Evolutionary conservation across 768 basidiomycete species (phyloP).

Genomic region (Hysterangium stoloniferum): DNA sequence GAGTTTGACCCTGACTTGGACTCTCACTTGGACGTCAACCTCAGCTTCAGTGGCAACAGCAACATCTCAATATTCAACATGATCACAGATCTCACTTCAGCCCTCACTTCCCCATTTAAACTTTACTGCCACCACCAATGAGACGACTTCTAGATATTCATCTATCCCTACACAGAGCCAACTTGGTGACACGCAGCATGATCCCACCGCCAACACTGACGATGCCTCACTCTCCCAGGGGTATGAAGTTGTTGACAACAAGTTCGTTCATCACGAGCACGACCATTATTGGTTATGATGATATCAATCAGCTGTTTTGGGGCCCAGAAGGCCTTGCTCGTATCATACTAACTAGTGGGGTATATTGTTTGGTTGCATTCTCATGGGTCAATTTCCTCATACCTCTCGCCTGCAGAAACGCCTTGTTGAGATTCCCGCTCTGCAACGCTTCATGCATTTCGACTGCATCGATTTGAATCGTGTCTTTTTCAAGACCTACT

Average conservation of each 20-base stretch:
- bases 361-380: slow-evolving; percentile 21
- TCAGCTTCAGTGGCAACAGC: no score
- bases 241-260: slow-evolving; percentile 92
- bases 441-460: slow-evolving; percentile 94
- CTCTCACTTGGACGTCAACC: no score
- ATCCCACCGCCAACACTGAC: no score
- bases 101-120: no score
- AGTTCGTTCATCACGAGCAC: slow-evolving; percentile 85
- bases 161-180: no score
- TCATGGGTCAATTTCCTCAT: not conserved
- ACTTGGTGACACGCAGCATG: no score
- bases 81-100: no score
- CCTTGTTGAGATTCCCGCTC: slow-evolving; percentile 82
- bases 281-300: slow-evolving; percentile 99
- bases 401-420: slow-evolving; percentile 48
- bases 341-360: slow-evolving; percentile 85
- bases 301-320: slow-evolving; percentile 99
- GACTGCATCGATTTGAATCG: slow-evolving; percentile 95
- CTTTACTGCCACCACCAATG: no score
- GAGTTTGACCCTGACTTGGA: no score
- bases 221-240: no score
- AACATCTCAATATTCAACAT: no score
- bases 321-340: slow-evolving; percentile 97
- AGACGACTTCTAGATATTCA: no score
- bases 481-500: slow-evolving; percentile 98